Evolutionary conservation across 768 basidiomycete species (phyloP).

Genomic region (Porpolomopsis calyptriformis): DNA sequence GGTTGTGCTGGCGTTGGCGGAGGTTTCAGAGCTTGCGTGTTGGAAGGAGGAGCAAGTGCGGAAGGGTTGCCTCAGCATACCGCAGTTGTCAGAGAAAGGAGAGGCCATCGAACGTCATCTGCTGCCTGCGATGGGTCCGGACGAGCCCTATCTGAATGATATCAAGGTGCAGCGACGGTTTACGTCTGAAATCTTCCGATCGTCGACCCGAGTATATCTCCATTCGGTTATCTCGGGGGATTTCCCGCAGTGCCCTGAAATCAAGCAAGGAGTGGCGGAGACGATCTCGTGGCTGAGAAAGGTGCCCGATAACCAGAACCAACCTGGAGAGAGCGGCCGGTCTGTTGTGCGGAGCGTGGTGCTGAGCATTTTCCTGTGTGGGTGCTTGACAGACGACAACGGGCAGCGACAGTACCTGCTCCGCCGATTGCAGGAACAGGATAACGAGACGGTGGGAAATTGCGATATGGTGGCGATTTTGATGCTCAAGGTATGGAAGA

Average conservation of each 20-base stretch:
- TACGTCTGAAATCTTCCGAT: slow-evolving; percentile 58
- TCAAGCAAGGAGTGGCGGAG: slow-evolving; percentile 41
- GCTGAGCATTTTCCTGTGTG: slow-evolving; percentile 66
- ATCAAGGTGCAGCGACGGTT: slow-evolving; percentile 24
- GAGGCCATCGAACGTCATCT: slow-evolving; percentile 38
- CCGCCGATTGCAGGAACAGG: slow-evolving; percentile 39
- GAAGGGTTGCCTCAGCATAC: slow-evolving; percentile 43
- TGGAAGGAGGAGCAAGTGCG: slow-evolving; percentile 47
- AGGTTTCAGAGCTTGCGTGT: slow-evolving; percentile 50
- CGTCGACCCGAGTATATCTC: slow-evolving; percentile 64
- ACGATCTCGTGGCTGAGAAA: slow-evolving; percentile 37
- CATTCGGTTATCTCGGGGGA: slow-evolving; percentile 70
- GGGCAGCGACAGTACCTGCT: slow-evolving; percentile 33
- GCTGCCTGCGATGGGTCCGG: slow-evolving; percentile 15
- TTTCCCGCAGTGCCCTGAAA: slow-evolving; percentile 54
- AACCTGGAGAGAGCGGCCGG: slow-evolving; percentile 23
- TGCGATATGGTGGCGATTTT: slow-evolving; percentile 42
- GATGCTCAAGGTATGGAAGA: slow-evolving; percentile 49
- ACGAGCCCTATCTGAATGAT: slow-evolving; percentile 10
- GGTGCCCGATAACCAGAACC: slow-evolving; percentile 20
- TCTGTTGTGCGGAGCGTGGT: slow-evolving; percentile 69
- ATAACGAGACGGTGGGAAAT: slow-evolving; percentile 51
- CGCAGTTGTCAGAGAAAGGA: slow-evolving; percentile 47
- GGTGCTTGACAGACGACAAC: slow-evolving; percentile 49
- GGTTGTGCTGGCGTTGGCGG: slow-evolving; percentile 69